Evolutionary conservation across 2,329 filamentous ascomycete species (phyloP).

Genomic region (Rhytidhysteron rufulum): DNA sequence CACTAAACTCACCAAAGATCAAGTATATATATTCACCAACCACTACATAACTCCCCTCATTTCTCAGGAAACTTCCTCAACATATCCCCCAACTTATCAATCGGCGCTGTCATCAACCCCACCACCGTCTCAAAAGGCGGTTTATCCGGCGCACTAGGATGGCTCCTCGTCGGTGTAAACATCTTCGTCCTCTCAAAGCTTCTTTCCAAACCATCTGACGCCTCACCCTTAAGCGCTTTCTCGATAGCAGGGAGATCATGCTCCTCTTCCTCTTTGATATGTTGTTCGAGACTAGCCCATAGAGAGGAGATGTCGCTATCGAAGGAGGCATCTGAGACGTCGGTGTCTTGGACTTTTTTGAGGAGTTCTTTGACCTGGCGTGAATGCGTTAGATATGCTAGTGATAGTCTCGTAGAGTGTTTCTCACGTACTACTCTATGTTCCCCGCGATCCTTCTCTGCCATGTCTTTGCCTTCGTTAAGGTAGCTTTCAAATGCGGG

Average conservation of each 20-base stretch:
- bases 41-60: no score
- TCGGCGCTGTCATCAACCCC: conserved; percentile 53
- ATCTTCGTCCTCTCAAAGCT: conserved; percentile 28
- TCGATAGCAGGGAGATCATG: conserved; percentile 29
- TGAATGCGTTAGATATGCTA: no score
- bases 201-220: conserved; percentile 23
- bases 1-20: no score
- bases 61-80: conserved; percentile 53
- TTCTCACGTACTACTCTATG: conserved; percentile 25
- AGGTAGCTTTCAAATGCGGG: conserved; percentile 35
- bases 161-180: conserved; percentile 26
- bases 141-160: conserved; percentile 41
- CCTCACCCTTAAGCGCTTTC: conserved; percentile 14
- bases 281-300: conserved; percentile 16
- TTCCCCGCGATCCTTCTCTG: conserved; percentile 30
- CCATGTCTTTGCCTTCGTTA: conserved; percentile 24
- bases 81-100: conserved; percentile 54
- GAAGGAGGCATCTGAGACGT: conserved; percentile 16
- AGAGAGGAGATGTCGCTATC: conserved; percentile 22
- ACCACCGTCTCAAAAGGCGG: conserved; percentile 55
- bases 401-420: not conserved
- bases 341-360: conserved; percentile 28
- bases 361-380: conserved; percentile 28
- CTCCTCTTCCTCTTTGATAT: conserved; percentile 30
- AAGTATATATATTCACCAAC: no score